These are phyloP conservation scores for Ophiostoma triangulosporum DNA, from an alignment of 2,329 filamentous ascomycete genomes.

Conservation along the genomic window DNA sequence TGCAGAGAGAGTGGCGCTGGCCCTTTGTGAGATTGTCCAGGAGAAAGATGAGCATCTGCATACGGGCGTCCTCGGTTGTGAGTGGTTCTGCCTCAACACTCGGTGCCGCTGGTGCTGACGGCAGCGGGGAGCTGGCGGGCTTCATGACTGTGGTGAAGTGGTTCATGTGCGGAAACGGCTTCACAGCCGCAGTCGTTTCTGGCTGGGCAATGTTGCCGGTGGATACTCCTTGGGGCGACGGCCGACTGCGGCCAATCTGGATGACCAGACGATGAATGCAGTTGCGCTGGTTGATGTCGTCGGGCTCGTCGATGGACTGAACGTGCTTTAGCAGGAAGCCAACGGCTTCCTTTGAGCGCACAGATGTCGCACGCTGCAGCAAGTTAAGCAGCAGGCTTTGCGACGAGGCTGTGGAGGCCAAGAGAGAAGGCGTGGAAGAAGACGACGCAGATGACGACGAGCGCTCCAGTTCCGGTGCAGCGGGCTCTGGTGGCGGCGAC, in stretches of 20 bases:
- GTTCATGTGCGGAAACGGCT: conserved; percentile 30
- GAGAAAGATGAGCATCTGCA: conserved; percentile 49
- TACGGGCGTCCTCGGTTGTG: conserved; percentile 57
- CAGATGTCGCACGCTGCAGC: conserved; percentile 62
- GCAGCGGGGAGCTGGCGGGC: conserved; percentile 56
- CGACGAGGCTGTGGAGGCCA: conserved; percentile 19
- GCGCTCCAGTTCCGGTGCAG: neutral
- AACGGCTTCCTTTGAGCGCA: conserved; percentile 55
- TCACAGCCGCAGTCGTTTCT: conserved; percentile 27
- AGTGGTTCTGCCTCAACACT: conserved; percentile 55
- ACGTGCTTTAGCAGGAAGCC: conserved; percentile 55
- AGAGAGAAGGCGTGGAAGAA: neutral
- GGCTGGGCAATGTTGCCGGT: conserved; percentile 22
- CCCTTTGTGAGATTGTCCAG: conserved; percentile 54
- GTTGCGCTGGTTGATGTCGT: conserved; percentile 90
- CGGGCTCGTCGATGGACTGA: conserved; percentile 64
- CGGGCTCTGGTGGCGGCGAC: neutral
- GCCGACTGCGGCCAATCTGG: conserved; percentile 68
- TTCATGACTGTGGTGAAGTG: conserved; percentile 57
- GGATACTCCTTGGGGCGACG: conserved; percentile 16
- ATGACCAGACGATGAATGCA: conserved; percentile 88
- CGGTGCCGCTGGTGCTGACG: conserved; percentile 47
- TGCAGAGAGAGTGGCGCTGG: conserved; percentile 54
- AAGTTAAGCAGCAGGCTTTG: conserved; percentile 66
- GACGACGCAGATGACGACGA: neutral